A percentile compares a stretch with the other conserved stretches of the same genome.
Evolutionary conservation across 2,329 filamentous ascomycete species (phyloP).

Genomic region (Aspergillus viridinutans): DNA sequence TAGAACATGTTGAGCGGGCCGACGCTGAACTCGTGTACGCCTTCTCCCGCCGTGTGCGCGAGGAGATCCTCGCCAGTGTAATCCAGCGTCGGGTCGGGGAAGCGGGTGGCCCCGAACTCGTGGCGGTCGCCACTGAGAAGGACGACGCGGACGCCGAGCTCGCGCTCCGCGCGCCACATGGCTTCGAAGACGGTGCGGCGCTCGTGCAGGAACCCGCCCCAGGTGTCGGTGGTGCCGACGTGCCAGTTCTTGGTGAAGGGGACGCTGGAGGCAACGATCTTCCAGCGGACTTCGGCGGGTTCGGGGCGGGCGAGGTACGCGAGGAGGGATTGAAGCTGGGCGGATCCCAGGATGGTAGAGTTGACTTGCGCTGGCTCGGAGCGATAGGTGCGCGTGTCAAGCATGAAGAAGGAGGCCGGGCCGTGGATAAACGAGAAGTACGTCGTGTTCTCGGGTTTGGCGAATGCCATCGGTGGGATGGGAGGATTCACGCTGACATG

Average conservation of each 20-base stretch:
- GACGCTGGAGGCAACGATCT: conserved; percentile 83
- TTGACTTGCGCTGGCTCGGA: conserved; percentile 48
- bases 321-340: conserved; percentile 76
- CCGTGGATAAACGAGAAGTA: conserved; percentile 90
- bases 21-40: conserved; percentile 82
- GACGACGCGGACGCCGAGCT: conserved; percentile 69
- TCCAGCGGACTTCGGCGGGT: conserved; percentile 80
- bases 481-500: conserved; percentile 84
- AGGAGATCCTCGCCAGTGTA: conserved; percentile 13
- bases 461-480: conserved; percentile 45
- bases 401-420: conserved; percentile 88
- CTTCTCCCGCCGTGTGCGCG: conserved; percentile 27
- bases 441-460: conserved; percentile 58
- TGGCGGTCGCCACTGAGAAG: conserved; percentile 91
- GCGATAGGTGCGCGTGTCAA: conserved; percentile 86
- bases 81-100: conserved; percentile 46
- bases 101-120: conserved; percentile 87
- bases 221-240: conserved; percentile 82
- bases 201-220: conserved; percentile 86
- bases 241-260: conserved; percentile 98
- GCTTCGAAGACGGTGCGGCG: conserved; percentile 75
- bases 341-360: conserved; percentile 82
- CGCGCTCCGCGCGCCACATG: conserved; percentile 81
- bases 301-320: conserved; percentile 70
- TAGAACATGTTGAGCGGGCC: conserved; percentile 94